phyloP scores from a whole-genome alignment of 2,329 filamentous ascomycete genomes.

The Samsoniella hepiali region DNA sequence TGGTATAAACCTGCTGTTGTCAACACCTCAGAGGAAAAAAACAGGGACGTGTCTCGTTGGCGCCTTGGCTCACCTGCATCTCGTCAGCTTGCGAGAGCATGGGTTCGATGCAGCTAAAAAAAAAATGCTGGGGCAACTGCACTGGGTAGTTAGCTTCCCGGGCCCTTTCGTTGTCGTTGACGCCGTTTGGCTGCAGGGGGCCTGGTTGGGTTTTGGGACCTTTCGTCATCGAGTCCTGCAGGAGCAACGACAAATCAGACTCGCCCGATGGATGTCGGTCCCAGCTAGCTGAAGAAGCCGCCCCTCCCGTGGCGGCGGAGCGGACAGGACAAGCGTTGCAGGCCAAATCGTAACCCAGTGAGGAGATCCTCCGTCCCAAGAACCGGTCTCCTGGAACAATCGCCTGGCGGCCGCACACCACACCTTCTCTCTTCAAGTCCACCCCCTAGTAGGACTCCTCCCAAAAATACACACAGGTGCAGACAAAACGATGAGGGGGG shows the following conservation, averaged over 20 bases:
- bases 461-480: neutral
- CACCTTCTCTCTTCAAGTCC: no score
- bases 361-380: constrained; percentile 10
- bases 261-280: constrained; percentile 2
- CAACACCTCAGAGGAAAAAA: no score
- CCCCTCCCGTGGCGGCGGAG: neutral
- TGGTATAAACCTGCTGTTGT: no score
- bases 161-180: neutral
- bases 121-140: neutral
- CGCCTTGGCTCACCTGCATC: no score
- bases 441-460: neutral
- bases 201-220: no score
- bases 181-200: constrained; percentile 9
- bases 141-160: neutral
- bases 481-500: neutral
- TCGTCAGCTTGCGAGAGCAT: neutral
- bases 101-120: neutral
- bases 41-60: no score
- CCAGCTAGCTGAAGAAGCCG: constrained; percentile 2
- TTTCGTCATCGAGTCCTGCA: constrained; percentile 9
- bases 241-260: neutral
- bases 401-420: neutral
- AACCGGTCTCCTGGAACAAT: constrained; percentile 13
- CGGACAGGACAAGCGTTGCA: neutral
- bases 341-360: constrained; percentile 6